Conservation (phyloP, 306 rosid genomes). For the Acmispon strigosus region DNA sequence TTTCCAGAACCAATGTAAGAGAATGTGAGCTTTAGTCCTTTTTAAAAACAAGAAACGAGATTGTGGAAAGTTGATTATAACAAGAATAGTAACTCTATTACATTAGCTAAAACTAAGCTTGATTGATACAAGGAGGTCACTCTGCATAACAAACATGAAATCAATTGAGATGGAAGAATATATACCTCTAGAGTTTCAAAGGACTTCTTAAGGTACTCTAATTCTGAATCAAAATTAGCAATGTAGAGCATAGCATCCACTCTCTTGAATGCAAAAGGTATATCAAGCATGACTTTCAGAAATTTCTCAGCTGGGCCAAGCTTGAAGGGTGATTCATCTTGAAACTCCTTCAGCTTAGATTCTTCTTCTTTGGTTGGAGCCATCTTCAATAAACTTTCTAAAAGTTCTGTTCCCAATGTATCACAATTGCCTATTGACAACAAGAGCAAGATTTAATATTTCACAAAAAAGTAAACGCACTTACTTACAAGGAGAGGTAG, state of each 20-base stretch:
- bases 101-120: not conserved
- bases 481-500: not conserved
- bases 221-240: constrained; percentile 86
- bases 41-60: too few species aligned
- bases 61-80: too few species aligned
- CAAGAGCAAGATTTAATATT: not conserved
- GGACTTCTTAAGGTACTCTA: constrained; percentile 66
- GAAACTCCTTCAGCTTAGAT: constrained; percentile 57
- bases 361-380: constrained; percentile 87
- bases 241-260: constrained; percentile 91
- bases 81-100: not conserved
- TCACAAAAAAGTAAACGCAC: not conserved
- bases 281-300: constrained; percentile 73
- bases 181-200: constrained; percentile 72
- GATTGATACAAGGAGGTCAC: not conserved
- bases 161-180: not conserved
- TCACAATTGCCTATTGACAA: constrained; percentile 63
- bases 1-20: not conserved
- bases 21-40: too few species aligned
- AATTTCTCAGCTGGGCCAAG: constrained; percentile 95
- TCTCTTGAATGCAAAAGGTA: constrained; percentile 87
- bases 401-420: constrained; percentile 72
- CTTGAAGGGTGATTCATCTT: constrained; percentile 72
- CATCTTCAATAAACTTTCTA: constrained; percentile 86
- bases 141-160: not conserved